Conservation (phyloP, 345 rosid species). For the Populus ilicifolia region DNA sequence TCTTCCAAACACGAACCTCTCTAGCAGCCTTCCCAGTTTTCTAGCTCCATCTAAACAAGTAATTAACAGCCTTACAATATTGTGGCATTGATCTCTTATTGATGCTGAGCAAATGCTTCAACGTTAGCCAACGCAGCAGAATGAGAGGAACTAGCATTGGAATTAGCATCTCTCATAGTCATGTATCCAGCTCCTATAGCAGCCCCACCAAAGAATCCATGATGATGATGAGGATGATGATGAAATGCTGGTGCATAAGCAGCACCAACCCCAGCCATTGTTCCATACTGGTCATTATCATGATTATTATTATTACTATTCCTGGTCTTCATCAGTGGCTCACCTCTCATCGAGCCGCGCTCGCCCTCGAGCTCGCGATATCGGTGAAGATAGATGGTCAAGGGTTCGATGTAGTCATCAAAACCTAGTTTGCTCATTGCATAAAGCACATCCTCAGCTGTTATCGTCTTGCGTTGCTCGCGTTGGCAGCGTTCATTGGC, state of each 20-base stretch:
- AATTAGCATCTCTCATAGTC: conserved; percentile 30
- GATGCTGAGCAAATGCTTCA: conserved; percentile 23
- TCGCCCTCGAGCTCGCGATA: conserved; percentile 31
- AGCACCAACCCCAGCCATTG: conserved; percentile 29
- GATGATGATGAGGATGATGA: conserved; percentile 25
- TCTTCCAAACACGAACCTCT: background rate
- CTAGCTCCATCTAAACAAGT: background rate
- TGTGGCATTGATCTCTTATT: conserved; percentile 18
- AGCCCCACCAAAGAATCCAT: conserved; percentile 38
- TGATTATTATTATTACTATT: background rate
- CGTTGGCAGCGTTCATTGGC: conserved; percentile 37
- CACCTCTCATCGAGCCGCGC: conserved; percentile 48
- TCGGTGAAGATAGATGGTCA: conserved; percentile 31
- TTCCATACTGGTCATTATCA: conserved; percentile 29
- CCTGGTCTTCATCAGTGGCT: conserved; percentile 53
- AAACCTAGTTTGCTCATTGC: conserved; percentile 39
- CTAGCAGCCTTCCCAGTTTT: background rate
- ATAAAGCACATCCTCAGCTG: conserved; percentile 33
- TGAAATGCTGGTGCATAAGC: conserved; percentile 42
- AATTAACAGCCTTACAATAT: background rate
- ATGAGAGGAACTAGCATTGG: conserved; percentile 25
- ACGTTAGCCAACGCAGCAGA: conserved; percentile 16
- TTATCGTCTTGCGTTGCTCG: conserved; percentile 37
- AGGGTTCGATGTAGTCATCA: conserved; percentile 35
- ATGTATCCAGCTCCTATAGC: conserved; percentile 21